A percentile compares a stretch with the other conserved stretches of the same genome.
These are phyloP conservation scores for Lojkania enalia DNA, from an alignment of 2,329 filamentous ascomycete genomes.

Conservation along the genomic window DNA sequence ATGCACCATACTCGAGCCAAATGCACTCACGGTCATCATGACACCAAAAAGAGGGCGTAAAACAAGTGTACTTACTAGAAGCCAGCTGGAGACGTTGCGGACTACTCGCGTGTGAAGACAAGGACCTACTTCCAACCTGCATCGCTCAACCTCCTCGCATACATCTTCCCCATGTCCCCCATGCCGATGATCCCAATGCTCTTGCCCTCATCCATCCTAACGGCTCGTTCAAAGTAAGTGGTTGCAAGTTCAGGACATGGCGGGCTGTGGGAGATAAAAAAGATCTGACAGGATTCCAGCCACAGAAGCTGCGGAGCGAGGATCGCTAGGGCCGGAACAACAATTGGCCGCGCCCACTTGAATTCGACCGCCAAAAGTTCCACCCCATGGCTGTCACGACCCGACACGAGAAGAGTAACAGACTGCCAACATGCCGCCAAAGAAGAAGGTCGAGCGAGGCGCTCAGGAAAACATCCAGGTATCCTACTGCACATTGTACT, in stretches of 20 bases:
- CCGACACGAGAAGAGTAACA: conserved; percentile 34
- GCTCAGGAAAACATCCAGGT: conserved; percentile 83
- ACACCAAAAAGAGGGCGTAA: conserved; percentile 28
- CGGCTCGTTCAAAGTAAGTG: conserved; percentile 29
- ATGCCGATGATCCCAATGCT: conserved; percentile 95
- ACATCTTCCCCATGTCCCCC: conserved; percentile 99
- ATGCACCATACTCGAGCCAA: conserved; percentile 97
- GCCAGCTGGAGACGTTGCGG: conserved; percentile 8
- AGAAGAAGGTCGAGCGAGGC: conserved; percentile 80
- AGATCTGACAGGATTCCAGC: conserved; percentile 15
- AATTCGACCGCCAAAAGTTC: conserved; percentile 9
- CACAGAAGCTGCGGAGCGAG: conserved; percentile 19
- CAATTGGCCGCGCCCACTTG: conserved; percentile 11
- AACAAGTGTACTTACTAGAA: conserved; percentile 31
- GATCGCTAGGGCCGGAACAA: conserved; percentile 23
- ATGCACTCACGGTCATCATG: conserved; percentile 99
- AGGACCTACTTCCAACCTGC: conserved; percentile 91
- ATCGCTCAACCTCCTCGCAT: conserved; percentile 81
- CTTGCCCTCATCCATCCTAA: conserved; percentile 63
- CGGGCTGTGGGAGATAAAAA: conserved; percentile 14
- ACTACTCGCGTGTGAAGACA: conserved; percentile 22
- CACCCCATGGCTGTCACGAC: conserved; percentile 16
- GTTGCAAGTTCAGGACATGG: conserved; percentile 37
- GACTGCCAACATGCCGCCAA: conserved; percentile 72
- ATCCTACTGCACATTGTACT: conserved; percentile 1